A percentile compares a stretch with the other conserved stretches of the same genome.
Conservation (phyloP, 257 asterid species). For the Solanum pennellii region DNA sequence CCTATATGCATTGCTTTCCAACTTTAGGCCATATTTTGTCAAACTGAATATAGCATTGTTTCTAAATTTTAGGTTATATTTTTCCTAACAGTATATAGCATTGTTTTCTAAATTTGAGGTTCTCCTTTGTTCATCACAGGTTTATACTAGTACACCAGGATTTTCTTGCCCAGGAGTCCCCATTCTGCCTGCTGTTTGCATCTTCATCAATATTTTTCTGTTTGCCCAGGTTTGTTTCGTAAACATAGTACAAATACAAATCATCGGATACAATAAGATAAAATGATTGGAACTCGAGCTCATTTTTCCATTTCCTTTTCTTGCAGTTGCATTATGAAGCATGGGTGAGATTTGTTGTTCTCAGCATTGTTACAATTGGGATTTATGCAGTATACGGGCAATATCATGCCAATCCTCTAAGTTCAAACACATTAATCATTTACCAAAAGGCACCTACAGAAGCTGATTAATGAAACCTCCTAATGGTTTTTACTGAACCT, state of each 20-base stretch:
- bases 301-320: neutral
- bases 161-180: slow-evolving; percentile 98
- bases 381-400: slow-evolving; percentile 82
- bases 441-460: slow-evolving; percentile 57
- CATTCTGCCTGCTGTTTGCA: slow-evolving; percentile 62
- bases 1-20: neutral
- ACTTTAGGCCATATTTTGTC: neutral
- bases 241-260: neutral
- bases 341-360: slow-evolving; percentile 76
- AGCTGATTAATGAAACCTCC: slow-evolving; percentile 14
- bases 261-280: neutral
- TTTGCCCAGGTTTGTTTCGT: slow-evolving; percentile 71
- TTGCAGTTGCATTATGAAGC: slow-evolving; percentile 91
- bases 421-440: slow-evolving; percentile 41
- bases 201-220: slow-evolving; percentile 71
- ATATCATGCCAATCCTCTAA: slow-evolving; percentile 68
- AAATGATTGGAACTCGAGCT: neutral
- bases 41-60: neutral
- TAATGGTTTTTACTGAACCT: neutral
- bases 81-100: neutral
- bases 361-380: slow-evolving; percentile 55
- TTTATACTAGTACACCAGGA: slow-evolving; percentile 46
- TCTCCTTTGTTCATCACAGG: slow-evolving; percentile 26
- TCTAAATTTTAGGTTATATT: neutral
- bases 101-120: slow-evolving; percentile 1